phyloP scores from a whole-genome alignment of 352 stramenopile species.

The Phytophthora constricta region DNA sequence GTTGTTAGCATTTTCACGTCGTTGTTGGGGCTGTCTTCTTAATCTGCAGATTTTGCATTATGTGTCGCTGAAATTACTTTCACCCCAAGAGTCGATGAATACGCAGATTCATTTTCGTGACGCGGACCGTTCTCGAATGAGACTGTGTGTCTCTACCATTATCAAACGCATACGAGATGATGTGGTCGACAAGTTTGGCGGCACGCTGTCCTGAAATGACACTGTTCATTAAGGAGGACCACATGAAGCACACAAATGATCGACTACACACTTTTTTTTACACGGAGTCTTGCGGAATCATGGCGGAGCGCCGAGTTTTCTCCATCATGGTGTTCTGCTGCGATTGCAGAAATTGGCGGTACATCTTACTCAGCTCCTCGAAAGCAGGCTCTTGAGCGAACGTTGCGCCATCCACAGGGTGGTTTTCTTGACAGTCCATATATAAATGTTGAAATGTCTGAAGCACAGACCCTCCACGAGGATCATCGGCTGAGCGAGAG shows the following conservation, averaged over 20 bases:
- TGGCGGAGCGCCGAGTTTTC: neutral
- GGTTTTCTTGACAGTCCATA: constrained; percentile 8
- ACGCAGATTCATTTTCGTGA: too few relatives aligned
- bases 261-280: constrained; percentile 3
- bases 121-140: too few relatives aligned
- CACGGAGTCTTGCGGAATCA: neutral
- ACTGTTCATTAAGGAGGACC: too few relatives aligned
- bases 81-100: too few relatives aligned
- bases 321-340: constrained; percentile 25
- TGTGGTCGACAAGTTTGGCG: too few relatives aligned
- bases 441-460: constrained; percentile 29
- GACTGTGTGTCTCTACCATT: too few relatives aligned
- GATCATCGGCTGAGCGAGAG: constrained; percentile 16
- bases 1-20: too few relatives aligned
- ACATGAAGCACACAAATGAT: neutral
- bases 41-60: too few relatives aligned
- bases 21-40: too few relatives aligned
- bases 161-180: too few relatives aligned
- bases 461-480: constrained; percentile 13
- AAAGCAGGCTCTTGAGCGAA: constrained; percentile 18
- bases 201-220: too few relatives aligned
- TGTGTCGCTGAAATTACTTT: too few relatives aligned
- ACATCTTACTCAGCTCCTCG: constrained; percentile 22
- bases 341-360: constrained; percentile 11
- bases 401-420: neutral